Evolutionary conservation across 2,329 filamentous ascomycete species (phyloP), one percentile per base, ranked within the genome.

Genomic region (Alternaria triticina): DNA sequence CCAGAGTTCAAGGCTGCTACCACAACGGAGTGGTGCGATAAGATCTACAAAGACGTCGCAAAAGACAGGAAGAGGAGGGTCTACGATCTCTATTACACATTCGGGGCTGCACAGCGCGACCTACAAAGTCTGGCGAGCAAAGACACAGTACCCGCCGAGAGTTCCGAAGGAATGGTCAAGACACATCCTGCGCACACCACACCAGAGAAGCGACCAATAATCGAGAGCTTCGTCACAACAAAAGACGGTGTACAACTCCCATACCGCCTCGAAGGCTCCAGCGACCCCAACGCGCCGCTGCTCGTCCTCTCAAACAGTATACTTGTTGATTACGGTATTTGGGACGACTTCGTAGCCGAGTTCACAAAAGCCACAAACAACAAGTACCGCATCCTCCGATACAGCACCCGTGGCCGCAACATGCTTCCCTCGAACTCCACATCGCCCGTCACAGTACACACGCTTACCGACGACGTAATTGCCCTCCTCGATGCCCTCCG

Each of bases 291-390:
- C 20, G 91, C 92, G 0, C 93, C 93, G 0, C 86, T 91, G 0
- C 84, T 97, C 11, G 89, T 93, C 20, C 90, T 94, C 69, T 86
- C 86, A 80, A 96, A 96, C 83, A 94, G 91, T 1, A 89, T 97
- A 54, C 86, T 97, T 8, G 92, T 92, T 3, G 89, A 90, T 51
- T 86, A 90, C 67, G 84, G 87, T 76, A 96, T 97, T 86, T 97
- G 93, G 93, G 91, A 96, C 71, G 84, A 84, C 2, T 88, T 96
- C 62, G 82, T 96, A 1, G 81, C 83, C 1, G 81, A 87, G n/a
- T 85, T 96, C 68, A 77, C 84, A 45, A 71, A 78, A 12, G 85
- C 86, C 54, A 77, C 81, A 0, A 74, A 86, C 40, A 87, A 89
- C 23, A 87, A 88, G 4, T 90, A 93, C 77, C 89, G 91, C 55